Evolutionary conservation across 225 moss, liverwort and hornwort species (phyloP), one percentile per base, ranked within the genome.

Genomic region (Lunularia cruciata): DNA sequence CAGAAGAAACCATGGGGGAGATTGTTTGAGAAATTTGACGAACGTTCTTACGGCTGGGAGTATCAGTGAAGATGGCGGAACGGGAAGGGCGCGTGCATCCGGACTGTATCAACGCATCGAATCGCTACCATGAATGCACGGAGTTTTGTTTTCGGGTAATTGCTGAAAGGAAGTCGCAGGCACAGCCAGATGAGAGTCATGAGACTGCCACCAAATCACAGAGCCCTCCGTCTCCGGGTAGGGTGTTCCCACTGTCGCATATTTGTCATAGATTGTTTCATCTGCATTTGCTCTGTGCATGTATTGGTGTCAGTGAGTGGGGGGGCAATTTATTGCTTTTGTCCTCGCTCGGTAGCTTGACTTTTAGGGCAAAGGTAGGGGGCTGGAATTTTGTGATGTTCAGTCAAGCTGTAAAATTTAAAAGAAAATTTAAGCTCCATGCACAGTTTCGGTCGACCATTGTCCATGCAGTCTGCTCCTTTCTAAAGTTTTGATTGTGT

Each of bases 111-210:
- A 81, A 81, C 49, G 76, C 76, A 4, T 38, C 57, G 38, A 81
- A 81, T 64, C 72, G 76, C 1, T 69, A 67, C 40, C 81, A 81
- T 64, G 76, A 81, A 65, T 81, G 81, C 73, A 57, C 63, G 4
- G 47, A 76, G 48, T 81, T 63, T 63, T 81, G 81, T 38, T 81
- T 81, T 68, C 71, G 69, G 23, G 67, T 19, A 34, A 81, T 81
- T 48, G 81, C 81, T n/a, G 73, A 81, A 58, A 64, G 35, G 12
- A 62, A 81, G 62, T 54, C 69, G 8, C 51, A 71, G 33, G 57
- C 51, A 0, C 43, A 15, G 43, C 60, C 10, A 13, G 61, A 40
- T 61, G 61, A 61, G 34, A 25, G 12, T 26, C 39, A 40, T 61
- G 61, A 61, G 34, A 25, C 14, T 26, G 23, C 39, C 9, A 4